phyloP scores from a whole-genome alignment of 2,329 filamentous ascomycete genomes.

The Beauveria varroae region DNA sequence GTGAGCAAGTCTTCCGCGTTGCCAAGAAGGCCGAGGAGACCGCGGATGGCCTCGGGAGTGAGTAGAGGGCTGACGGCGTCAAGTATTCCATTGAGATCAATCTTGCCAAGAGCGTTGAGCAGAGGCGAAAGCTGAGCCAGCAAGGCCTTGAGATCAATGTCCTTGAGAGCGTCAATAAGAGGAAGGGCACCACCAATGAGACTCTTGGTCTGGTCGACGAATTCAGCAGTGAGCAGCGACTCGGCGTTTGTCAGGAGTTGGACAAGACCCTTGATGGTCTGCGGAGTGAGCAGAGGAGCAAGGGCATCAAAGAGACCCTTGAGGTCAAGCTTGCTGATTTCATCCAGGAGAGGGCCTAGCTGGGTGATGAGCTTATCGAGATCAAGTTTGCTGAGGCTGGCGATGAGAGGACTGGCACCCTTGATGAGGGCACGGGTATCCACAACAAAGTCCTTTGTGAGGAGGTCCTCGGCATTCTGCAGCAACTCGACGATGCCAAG shows the following conservation, averaged over 20 bases:
- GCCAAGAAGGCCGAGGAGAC: slow-evolving; percentile 26
- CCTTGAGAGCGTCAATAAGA: slow-evolving; percentile 11
- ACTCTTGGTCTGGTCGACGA: slow-evolving; percentile 21
- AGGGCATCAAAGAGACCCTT: slow-evolving; percentile 21
- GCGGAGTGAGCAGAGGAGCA: slow-evolving; percentile 20
- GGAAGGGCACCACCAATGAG: slow-evolving; percentile 21
- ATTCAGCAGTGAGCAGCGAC: slow-evolving; percentile 20
- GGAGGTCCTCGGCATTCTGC: slow-evolving; percentile 23
- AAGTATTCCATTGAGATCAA: slow-evolving; percentile 29
- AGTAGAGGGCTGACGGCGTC: slow-evolving; percentile 27
- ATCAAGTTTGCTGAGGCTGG: slow-evolving; percentile 12
- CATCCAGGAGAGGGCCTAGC: slow-evolving; percentile 19
- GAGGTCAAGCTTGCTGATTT: slow-evolving; percentile 24
- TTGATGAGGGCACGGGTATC: slow-evolving; percentile 21
- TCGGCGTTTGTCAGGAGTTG: slow-evolving; percentile 24
- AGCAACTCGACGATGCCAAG: slow-evolving; percentile 27
- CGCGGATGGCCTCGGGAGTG: slow-evolving; percentile 26
- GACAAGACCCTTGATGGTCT: slow-evolving; percentile 24
- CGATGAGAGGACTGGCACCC: slow-evolving; percentile 23
- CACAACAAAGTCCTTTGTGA: slow-evolving; percentile 21
- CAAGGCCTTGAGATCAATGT: slow-evolving; percentile 20
- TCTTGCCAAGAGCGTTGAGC: slow-evolving; percentile 22
- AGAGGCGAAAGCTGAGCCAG: slow-evolving; percentile 23
- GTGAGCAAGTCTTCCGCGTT: slow-evolving; percentile 33
- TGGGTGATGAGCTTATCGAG: slow-evolving; percentile 13